Evolutionary conservation across 805 yeast species (phyloP).

Genomic region (Wickerhamiella hasegawae): DNA sequence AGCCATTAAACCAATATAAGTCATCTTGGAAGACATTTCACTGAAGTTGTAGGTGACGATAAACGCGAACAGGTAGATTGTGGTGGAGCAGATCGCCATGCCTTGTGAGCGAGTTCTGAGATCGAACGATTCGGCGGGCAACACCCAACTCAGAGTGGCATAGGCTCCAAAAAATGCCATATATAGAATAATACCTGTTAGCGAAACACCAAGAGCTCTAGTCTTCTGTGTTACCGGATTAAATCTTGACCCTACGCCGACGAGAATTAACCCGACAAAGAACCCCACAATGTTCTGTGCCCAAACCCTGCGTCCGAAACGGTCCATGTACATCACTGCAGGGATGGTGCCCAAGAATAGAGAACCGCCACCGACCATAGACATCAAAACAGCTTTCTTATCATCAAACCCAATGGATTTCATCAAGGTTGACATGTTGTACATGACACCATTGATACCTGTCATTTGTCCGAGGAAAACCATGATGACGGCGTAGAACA

Average conservation of each 20-base stretch:
- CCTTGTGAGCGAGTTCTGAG: constrained; percentile 45
- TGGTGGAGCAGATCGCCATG: constrained; percentile 40
- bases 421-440: constrained; percentile 47
- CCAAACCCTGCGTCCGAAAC: constrained; percentile 36
- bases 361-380: constrained; percentile 54
- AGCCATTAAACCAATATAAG: constrained; percentile 43
- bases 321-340: constrained; percentile 33
- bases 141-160: constrained; percentile 52
- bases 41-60: constrained; percentile 49
- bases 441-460: constrained; percentile 52
- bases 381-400: constrained; percentile 44
- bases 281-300: constrained; percentile 41
- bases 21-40: constrained; percentile 38
- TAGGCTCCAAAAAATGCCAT: constrained; percentile 53
- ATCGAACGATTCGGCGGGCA: constrained; percentile 50
- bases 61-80: constrained; percentile 45
- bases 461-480: constrained; percentile 33
- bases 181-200: constrained; percentile 47
- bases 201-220: constrained; percentile 42
- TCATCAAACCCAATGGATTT: constrained; percentile 34
- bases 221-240: constrained; percentile 24
- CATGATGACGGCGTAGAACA: constrained; percentile 42
- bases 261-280: constrained; percentile 42
- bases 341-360: constrained; percentile 49
- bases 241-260: constrained; percentile 34